A percentile compares a stretch with the other conserved stretches of the same genome.
These are phyloP conservation scores for Metschnikowia baotianmanensis DNA, from an alignment of 805 yeast genomes.

Conservation along the genomic window DNA sequence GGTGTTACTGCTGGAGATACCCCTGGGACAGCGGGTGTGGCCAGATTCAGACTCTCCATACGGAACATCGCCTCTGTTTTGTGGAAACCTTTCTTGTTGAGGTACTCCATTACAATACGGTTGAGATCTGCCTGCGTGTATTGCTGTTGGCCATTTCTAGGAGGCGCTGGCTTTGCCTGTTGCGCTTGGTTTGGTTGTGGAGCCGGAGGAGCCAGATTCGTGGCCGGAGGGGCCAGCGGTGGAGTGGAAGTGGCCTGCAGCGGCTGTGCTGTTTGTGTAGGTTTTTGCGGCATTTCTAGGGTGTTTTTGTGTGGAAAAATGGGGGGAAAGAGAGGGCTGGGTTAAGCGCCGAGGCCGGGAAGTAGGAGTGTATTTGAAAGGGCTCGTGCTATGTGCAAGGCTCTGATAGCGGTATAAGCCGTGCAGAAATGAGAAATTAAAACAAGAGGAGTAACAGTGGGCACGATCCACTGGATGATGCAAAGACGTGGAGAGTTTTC, in stretches of 20 bases:
- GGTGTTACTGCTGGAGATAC: slow-evolving; percentile 44
- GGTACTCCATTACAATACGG: slow-evolving; percentile 86
- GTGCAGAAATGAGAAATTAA: too few species aligned
- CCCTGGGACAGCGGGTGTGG: slow-evolving; percentile 50
- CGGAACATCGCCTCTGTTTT: slow-evolving; percentile 93
- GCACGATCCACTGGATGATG: too few species aligned
- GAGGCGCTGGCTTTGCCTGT: slow-evolving; percentile 3
- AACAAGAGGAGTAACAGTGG: too few species aligned
- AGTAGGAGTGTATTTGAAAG: too few species aligned
- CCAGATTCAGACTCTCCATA: slow-evolving; percentile 71
- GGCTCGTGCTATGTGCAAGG: too few species aligned
- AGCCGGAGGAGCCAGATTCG: not conserved
- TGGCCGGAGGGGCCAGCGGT: not conserved
- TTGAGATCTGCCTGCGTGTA: slow-evolving; percentile 86
- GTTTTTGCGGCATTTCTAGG: not conserved
- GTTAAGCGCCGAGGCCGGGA: too few species aligned
- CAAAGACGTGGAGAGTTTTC: too few species aligned
- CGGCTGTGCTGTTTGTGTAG: slow-evolving; percentile 2
- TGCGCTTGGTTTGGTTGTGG: slow-evolving; percentile 1
- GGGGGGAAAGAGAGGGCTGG: too few species aligned
- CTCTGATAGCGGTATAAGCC: too few species aligned
- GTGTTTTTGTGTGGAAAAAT: too few species aligned
- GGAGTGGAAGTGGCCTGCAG: too few species aligned
- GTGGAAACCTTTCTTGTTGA: slow-evolving; percentile 90
- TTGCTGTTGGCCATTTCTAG: slow-evolving; percentile 31